Percentiles rank a stretch among this genome's conserved stretches.
Evolutionary conservation across 2,329 filamentous ascomycete species (phyloP).

Genomic region (Aspergillus caelatus): DNA sequence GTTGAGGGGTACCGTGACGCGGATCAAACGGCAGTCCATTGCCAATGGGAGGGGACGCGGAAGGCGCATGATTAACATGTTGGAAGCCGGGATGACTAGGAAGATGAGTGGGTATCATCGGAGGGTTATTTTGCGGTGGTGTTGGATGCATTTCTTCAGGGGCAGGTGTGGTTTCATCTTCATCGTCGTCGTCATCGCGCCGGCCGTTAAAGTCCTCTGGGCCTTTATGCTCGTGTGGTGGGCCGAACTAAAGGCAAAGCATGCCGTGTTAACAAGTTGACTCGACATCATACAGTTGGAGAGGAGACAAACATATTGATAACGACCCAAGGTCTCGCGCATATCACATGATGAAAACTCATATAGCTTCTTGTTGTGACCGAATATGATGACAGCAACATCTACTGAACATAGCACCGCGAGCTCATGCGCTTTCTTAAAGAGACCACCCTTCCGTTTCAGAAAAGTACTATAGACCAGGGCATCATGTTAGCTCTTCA

Average conservation of each 20-base stretch:
- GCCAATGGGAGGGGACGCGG: conserved; percentile 82
- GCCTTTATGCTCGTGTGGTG: conserved; percentile 93
- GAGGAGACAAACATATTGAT: conserved; percentile 76
- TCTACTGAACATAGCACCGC: conserved; percentile 98
- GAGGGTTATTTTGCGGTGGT: conserved; percentile 50
- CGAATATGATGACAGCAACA: conserved; percentile 97
- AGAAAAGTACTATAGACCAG: conserved; percentile 75
- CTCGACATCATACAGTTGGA: conserved; percentile 2
- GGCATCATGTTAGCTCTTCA: conserved; percentile 7
- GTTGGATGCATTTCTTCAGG: conserved; percentile 63
- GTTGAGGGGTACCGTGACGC: conserved; percentile 80
- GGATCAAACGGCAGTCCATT: conserved; percentile 73
- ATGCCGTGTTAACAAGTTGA: conserved; percentile 18
- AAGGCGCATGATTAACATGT: conserved; percentile 82
- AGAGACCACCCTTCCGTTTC: conserved; percentile 96
- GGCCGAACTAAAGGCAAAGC: conserved; percentile 71
- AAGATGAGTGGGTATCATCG: conserved; percentile 71
- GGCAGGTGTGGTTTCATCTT: conserved; percentile 73
- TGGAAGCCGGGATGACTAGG: conserved; percentile 71
- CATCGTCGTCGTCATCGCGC: conserved; percentile 74
- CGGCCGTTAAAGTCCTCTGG: conserved; percentile 88
- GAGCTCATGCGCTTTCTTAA: conserved; percentile 99
- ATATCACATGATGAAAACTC: conserved; percentile 96
- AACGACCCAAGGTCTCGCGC: conserved; percentile 82
- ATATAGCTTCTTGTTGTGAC: conserved; percentile 98